These are phyloP conservation scores for Climacium dendroides DNA, from an alignment of 225 moss, liverwort and hornwort genomes.

Conservation along the genomic window DNA sequence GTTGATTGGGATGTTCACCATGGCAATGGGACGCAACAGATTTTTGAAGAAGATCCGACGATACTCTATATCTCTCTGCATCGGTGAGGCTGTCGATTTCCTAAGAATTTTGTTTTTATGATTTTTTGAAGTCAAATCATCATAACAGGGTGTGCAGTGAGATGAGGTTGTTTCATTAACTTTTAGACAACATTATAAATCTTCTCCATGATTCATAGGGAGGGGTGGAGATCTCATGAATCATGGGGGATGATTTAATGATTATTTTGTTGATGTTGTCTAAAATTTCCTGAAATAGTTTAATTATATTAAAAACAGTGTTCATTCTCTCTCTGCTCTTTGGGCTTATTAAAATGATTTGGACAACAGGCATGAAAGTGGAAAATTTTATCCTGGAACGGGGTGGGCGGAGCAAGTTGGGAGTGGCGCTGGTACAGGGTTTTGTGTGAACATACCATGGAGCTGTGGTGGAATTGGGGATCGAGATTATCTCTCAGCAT, in stretches of 20 bases:
- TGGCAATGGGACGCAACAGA: constrained; percentile 94
- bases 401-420: constrained; percentile 75
- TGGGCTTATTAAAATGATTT: not conserved
- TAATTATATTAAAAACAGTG: not conserved
- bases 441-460: constrained; percentile 94
- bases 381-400: constrained; percentile 81
- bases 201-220: not conserved
- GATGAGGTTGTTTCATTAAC: not conserved
- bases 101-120: not conserved
- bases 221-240: not conserved
- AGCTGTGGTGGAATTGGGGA: constrained; percentile 75
- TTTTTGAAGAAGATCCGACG: constrained; percentile 78
- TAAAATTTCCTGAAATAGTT: no score
- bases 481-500: constrained; percentile 73
- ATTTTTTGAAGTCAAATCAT: not conserved
- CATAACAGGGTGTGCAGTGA: not conserved
- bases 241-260: not conserved
- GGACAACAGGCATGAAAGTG: constrained; percentile 68
- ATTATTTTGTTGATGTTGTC: not conserved
- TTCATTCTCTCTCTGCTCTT: not conserved
- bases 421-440: constrained; percentile 65
- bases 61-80: constrained; percentile 34
- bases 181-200: not conserved
- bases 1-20: constrained; percentile 99
- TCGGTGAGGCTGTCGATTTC: constrained; percentile 11